These are phyloP conservation scores for Zanthoxylum bungeanum DNA, from an alignment of 345 rosid species.

Conservation along the genomic window DNA sequence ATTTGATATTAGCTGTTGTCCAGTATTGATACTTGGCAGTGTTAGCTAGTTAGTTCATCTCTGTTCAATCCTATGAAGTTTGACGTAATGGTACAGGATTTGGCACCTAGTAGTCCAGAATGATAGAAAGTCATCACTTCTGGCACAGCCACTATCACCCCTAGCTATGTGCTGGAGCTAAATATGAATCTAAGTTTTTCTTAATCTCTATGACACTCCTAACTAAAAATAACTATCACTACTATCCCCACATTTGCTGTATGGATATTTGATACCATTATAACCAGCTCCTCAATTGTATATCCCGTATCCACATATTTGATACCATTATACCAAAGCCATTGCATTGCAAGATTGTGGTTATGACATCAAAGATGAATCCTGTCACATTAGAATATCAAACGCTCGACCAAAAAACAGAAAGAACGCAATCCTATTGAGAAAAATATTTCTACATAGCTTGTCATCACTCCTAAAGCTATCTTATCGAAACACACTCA, in stretches of 20 bases:
- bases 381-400: not conserved
- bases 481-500: no score
- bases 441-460: no score
- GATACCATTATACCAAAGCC: not conserved
- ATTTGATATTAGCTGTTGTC: not conserved
- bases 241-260: no score
- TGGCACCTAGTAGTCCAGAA: not conserved
- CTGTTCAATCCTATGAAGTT: not conserved
- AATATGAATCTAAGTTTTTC: not conserved
- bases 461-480: no score
- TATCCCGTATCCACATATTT: no score
- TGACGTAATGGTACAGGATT: not conserved
- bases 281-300: no score
- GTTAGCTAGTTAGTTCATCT: not conserved
- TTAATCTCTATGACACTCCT: not conserved
- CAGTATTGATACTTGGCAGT: not conserved
- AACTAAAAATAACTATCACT: not conserved
- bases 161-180: not conserved
- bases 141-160: not conserved
- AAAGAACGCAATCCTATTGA: no score
- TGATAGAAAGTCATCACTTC: not conserved
- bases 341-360: not conserved
- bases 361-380: not conserved
- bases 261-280: no score
- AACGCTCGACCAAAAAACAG: no score